Base-by-base conservation (phyloP, 371 early-diverging fungal genomes). In the Entomophthora muscae region DNA sequence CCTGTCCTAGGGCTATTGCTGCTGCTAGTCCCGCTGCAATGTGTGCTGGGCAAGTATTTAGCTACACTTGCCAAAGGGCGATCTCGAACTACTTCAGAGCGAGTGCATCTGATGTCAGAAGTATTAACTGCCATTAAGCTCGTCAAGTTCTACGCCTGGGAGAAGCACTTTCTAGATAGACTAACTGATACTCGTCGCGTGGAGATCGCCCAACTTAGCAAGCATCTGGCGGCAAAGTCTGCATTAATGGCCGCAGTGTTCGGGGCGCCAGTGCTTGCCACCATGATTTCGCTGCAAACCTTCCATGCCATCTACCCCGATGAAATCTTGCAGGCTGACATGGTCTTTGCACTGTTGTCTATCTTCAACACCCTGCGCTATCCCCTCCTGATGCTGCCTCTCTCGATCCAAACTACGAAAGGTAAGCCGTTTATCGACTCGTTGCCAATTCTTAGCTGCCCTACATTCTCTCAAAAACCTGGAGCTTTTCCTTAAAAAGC, bases 71-170 rank as follows among this genome's bases (percentile, higher is more conserved):
- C 71, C 1, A 58, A 71, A 53, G 32, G 63, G 21, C 68, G 65
- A 10, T 76, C 84, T 12, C 66, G 56, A 3, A 71, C 73, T 21
- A 76, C 81, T 24, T 77, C 80, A 0, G 72, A 78, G 27, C 77
- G 87, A 51, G 83, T 84, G 7, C 82, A 83, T 60, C 67, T 84
- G 42, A 83, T 85, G 75, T 77, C 78, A 0, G 87, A 86, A 67
- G 72, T 83, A 27, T 66, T 86, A 33, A 85, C 85, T 0, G 83
- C 83, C 30, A 83, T 86, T 66, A 85, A 84, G 67, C 68, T 85
- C 23, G 81, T 86, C 68, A 86, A 86, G 69, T 84, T 83, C 66
- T 84, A 85, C 66, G 83, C 84, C 0, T 85, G 85, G 85, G 84
- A 86, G 63, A 56, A 68, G 0, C 77, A 69, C 57, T 76, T 75